Percentiles rank a stretch among this genome's conserved stretches.
phyloP scores from a whole-genome alignment of 345 rosid genomes.

The Hypericum androsaemum region DNA sequence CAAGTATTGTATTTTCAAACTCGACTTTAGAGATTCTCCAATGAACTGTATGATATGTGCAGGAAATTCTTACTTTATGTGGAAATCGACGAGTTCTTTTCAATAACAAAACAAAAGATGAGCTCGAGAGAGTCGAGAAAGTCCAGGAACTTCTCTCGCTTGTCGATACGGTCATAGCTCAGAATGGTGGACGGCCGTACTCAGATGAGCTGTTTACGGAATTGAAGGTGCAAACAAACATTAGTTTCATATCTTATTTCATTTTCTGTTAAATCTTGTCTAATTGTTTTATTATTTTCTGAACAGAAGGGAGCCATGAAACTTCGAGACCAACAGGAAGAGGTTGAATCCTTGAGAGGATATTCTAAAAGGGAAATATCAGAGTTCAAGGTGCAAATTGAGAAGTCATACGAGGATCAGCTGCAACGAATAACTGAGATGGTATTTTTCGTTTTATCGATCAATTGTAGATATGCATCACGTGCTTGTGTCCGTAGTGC shows the following conservation, averaged over 20 bases:
- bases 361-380: conserved; percentile 45
- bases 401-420: conserved; percentile 47
- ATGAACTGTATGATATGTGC: neutral
- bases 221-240: conserved; percentile 37
- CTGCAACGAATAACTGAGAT: conserved; percentile 58
- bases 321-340: conserved; percentile 57
- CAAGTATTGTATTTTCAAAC: too few species aligned
- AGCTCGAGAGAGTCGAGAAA: conserved; percentile 41
- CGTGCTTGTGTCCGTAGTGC: too few species aligned
- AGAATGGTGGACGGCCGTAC: conserved; percentile 67
- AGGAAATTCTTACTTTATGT: conserved; percentile 67
- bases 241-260: neutral
- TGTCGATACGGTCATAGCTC: conserved; percentile 36
- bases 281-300: neutral
- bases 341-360: conserved; percentile 50
- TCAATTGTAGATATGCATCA: neutral
- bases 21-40: too few species aligned
- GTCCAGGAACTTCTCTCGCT: conserved; percentile 54
- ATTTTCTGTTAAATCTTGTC: neutral
- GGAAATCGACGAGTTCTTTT: conserved; percentile 53
- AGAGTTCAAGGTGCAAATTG: conserved; percentile 53
- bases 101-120: conserved; percentile 72
- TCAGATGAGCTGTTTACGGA: conserved; percentile 64
- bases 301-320: conserved; percentile 57
- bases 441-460: conserved; percentile 22